phyloP scores from a whole-genome alignment of 1,139 yeast species.

The Yamadazyma friedrichii region DNA sequence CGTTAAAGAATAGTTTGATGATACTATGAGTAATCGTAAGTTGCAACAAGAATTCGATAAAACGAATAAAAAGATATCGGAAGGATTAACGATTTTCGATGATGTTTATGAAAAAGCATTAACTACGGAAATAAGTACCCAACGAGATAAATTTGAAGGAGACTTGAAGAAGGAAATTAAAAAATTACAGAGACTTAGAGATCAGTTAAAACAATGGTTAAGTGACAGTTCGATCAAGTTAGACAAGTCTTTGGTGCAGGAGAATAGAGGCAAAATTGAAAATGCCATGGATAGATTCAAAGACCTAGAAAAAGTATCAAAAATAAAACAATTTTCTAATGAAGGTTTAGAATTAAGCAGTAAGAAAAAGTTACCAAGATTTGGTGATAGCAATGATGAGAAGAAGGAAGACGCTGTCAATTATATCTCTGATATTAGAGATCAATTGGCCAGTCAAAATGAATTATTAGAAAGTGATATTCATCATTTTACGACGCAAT shows the following conservation, averaged over 20 bases:
- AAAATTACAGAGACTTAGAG: conserved; percentile 89
- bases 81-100: conserved; percentile 89
- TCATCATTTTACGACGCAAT: conserved; percentile 48
- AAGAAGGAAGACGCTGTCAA: conserved; percentile 75
- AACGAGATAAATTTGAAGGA: conserved; percentile 89
- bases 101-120: conserved; percentile 83
- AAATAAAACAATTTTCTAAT: conserved; percentile 92
- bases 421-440: conserved; percentile 73
- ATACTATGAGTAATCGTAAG: conserved; percentile 45
- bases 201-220: conserved; percentile 94
- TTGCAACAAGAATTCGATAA: conserved; percentile 85
- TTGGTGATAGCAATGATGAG: conserved; percentile 70
- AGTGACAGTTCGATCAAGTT: conserved; percentile 91
- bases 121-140: conserved; percentile 79
- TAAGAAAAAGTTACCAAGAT: conserved; percentile 30
- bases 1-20: conserved; percentile 7
- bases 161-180: conserved; percentile 96
- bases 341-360: conserved; percentile 82
- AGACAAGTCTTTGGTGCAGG: conserved; percentile 70
- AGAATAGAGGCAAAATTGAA: conserved; percentile 82
- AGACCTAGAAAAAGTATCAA: conserved; percentile 90
- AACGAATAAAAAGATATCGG: conserved; percentile 89
- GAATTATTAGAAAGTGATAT: conserved; percentile 79
- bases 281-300: conserved; percentile 96
- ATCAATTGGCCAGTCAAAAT: conserved; percentile 79